Evolutionary conservation across 2,329 filamentous ascomycete species (phyloP).

Genomic region (Fusarium abutilonis): DNA sequence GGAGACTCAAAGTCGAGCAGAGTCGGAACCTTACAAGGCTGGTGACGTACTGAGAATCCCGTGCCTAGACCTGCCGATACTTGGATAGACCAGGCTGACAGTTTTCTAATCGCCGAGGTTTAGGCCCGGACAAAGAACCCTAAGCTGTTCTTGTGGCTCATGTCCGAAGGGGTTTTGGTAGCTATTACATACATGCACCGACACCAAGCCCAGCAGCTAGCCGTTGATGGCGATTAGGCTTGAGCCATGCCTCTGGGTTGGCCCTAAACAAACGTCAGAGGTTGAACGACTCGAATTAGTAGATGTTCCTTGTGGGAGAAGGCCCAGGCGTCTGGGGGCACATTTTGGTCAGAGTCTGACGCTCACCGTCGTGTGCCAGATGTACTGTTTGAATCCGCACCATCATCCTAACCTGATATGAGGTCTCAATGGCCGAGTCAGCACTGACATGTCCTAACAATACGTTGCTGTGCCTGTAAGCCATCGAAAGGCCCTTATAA

Average conservation of each 20-base stretch:
- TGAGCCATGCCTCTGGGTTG: constrained; percentile 11
- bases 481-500: constrained; percentile 27
- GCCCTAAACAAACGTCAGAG: not conserved
- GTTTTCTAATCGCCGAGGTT: too few relatives aligned
- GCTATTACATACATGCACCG: not conserved
- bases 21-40: constrained; percentile 4
- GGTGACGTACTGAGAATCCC: not conserved
- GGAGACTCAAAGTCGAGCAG: not conserved
- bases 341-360: constrained; percentile 16
- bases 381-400: constrained; percentile 15
- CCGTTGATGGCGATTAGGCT: constrained; percentile 14
- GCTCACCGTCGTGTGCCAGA: constrained; percentile 26
- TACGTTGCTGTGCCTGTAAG: constrained; percentile 31
- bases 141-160: constrained; percentile 9
- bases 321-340: not conserved
- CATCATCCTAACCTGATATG: constrained; percentile 13
- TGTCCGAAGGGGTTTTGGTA: not conserved
- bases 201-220: not conserved
- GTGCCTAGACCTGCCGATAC: not conserved
- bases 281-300: constrained; percentile 2
- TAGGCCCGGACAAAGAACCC: not conserved
- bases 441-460: constrained; percentile 30
- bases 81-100: not conserved
- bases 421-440: constrained; percentile 29
- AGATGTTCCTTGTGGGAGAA: not conserved